Conservation (phyloP, 768 basidiomycete genomes). For the Nidula microcarpa region DNA sequence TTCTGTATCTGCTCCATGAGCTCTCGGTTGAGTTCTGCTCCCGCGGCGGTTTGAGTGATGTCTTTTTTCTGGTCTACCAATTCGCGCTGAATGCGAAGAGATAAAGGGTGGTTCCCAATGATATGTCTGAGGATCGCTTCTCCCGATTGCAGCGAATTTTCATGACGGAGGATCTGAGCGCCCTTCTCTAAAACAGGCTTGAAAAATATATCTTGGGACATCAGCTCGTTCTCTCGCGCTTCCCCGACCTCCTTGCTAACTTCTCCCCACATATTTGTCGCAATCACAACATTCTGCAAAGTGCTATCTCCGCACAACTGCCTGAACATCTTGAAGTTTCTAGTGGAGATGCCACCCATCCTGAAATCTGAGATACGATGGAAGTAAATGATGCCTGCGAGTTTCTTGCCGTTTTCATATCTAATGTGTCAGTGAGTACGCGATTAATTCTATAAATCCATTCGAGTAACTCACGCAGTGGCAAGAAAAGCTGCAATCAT, state of each 20-base stretch:
- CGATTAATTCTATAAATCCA: background rate
- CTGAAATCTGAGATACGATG: constrained; percentile 51
- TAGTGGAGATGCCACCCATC: constrained; percentile 46
- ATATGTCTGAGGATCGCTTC: constrained; percentile 38
- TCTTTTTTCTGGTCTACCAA: constrained; percentile 45
- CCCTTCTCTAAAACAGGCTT: constrained; percentile 48
- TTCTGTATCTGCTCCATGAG: constrained; percentile 41
- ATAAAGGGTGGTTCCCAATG: constrained; percentile 32
- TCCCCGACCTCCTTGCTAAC: constrained; percentile 33
- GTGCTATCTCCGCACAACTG: constrained; percentile 48
- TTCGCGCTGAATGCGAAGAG: constrained; percentile 53
- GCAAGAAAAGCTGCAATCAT: constrained; percentile 44
- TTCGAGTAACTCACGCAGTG: constrained; percentile 20
- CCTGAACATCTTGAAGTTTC: constrained; percentile 49
- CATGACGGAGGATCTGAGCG: constrained; percentile 39
- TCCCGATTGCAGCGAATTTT: constrained; percentile 35
- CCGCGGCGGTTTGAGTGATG: constrained; percentile 50
- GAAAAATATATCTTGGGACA: constrained; percentile 40
- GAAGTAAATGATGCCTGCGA: constrained; percentile 54
- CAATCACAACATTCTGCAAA: constrained; percentile 47
- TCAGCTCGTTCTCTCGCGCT: constrained; percentile 43
- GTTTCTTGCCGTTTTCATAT: constrained; percentile 28
- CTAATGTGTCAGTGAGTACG: constrained; percentile 9
- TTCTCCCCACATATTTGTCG: constrained; percentile 53
- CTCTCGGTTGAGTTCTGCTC: constrained; percentile 47